Evolutionary conservation across 495 filamentous ascomycete species (phyloP), one percentile per base, ranked within the genome.

Genomic region (Aspergillus nidulans): DNA sequence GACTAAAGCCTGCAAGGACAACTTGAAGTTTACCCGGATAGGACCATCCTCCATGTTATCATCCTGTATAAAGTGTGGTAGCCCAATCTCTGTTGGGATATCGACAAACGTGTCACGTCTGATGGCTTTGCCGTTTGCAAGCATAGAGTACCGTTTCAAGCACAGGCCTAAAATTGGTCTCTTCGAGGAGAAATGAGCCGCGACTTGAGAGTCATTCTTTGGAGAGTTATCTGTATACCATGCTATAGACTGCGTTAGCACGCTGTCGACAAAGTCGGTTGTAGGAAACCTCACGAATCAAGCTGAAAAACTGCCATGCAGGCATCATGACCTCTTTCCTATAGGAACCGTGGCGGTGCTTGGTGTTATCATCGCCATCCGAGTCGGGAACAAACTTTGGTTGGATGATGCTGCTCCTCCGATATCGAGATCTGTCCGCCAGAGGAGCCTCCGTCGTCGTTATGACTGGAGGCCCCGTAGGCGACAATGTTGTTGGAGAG

Each of bases 281-380:
- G 18, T 12, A 39, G 5, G 19, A 26, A 34, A 23, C 57, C 85
- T 58, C 71, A 89, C 88, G 90, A 53, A 95, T 91, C 36, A 96
- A 71, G 63, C 85, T 88, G 69, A 96, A 97, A 63, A 98, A 97
- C 62, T 96, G 94, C 92, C 92, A 98, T 12, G 94, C 94, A 12
- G 92, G 94, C 79, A 98, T 95, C 66, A 92, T 83, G 13, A 97
- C 87, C 63, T 94, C 90, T 65, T 88, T 94, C 32, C 87, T 77
- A 28, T 88, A 71, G 23, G 74, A 77, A 32, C 77, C 75, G 52
- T 68, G 75, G 20, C 78, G 69, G 13, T 66, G 62, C 16, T 49
- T 48, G 16, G 53, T 26, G 19, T 55, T 20, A 26, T 54, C 40
- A 50, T 63, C 44, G 60, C 58, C 59, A 36, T 74, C 75, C 49